Evolutionary conservation across 2,329 filamentous ascomycete species (phyloP).

Genomic region (Exophiala mesophila): DNA sequence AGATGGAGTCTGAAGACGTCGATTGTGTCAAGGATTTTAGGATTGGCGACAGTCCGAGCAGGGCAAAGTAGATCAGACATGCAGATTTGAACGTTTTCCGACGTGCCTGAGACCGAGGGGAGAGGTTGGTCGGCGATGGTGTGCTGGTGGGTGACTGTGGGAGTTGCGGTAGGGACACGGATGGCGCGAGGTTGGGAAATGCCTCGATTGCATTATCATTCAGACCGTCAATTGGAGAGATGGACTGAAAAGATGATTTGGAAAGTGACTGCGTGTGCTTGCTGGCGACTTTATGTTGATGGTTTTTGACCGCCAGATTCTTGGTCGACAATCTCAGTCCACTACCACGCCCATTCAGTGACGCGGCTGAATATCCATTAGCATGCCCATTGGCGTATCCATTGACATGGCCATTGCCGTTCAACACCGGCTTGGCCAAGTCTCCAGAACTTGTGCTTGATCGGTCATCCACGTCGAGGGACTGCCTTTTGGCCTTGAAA

Average conservation of each 20-base stretch:
- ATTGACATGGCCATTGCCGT: slow-evolving; percentile 28
- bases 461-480: slow-evolving; percentile 29
- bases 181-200: slow-evolving; percentile 33
- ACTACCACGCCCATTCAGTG: slow-evolving; percentile 36
- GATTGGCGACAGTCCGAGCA: slow-evolving; percentile 89
- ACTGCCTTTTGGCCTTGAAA: slow-evolving; percentile 23
- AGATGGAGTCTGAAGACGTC: slow-evolving; percentile 90
- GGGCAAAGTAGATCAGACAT: slow-evolving; percentile 83
- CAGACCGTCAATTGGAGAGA: slow-evolving; percentile 27
- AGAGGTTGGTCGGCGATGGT: slow-evolving; percentile 35
- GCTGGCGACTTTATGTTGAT: slow-evolving; percentile 22
- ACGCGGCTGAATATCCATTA: slow-evolving; percentile 27
- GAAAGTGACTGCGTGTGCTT: slow-evolving; percentile 52
- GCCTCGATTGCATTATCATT: slow-evolving; percentile 28
- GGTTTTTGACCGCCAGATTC: slow-evolving; percentile 31
- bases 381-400: slow-evolving; percentile 32
- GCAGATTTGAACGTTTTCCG: slow-evolving; percentile 87
- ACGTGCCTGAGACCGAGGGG: slow-evolving; percentile 56
- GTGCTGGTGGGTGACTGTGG: slow-evolving; percentile 27
- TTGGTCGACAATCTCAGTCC: slow-evolving; percentile 39
- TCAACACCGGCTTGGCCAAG: slow-evolving; percentile 30
- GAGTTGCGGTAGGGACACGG: slow-evolving; percentile 11
- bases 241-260: slow-evolving; percentile 52
- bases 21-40: slow-evolving; percentile 93
- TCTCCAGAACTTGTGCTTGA: slow-evolving; percentile 39